Base-by-base conservation (phyloP, 2,329 filamentous ascomycete genomes). In the Bipolaris bicolor region DNA sequence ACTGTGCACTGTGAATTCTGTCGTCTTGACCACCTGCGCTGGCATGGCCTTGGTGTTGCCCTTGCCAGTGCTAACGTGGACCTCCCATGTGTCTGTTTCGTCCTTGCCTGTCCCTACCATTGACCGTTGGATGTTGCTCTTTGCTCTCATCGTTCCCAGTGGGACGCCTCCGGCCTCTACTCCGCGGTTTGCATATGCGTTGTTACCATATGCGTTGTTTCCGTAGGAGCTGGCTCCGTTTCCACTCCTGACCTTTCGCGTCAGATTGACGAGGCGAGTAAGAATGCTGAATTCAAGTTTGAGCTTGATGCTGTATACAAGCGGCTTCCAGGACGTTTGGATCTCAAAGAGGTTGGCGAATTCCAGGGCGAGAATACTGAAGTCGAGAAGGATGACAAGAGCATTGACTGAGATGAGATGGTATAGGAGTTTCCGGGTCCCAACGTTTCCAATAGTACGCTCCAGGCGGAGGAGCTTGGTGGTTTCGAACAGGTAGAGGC, bases 241-340 rank as follows among this genome's bases (percentile, higher is more conserved):
- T 33, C 52, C 49, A 18, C 54, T 56, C 16, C 54, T 34, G 16
- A 29, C 54, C 34, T 41, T 48, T 29, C 22, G 54, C 1, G 60
- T 65, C 45, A 49, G 24, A 9, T 57, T 53, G 40, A 65, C 64
- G 18, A 68, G 58, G 26, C 61, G 65, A 40, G 83, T 77, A 29
- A 86, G 72, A 47, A 86, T 79, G 26, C 80, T 79, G 61, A 81
- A 79, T 65, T 86, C 84, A n/a, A 84, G 75, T 61, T 83, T 82
- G 33, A 83, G 72, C 63, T 80, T 80, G 58, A 79, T 62, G 57
- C 76, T 77, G 63, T 79, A 80, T 10, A 77, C 72, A 7, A 79
- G 72, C 4, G 65, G 69, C 50, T 79, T 78, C 52, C 73, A 69
- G 1, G 73, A 65, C 2, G 67, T 69, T 47, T 66, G 62, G 7